Evolutionary conservation across 345 rosid genomes (phyloP).

Genomic region (Nasturtium officinale): DNA sequence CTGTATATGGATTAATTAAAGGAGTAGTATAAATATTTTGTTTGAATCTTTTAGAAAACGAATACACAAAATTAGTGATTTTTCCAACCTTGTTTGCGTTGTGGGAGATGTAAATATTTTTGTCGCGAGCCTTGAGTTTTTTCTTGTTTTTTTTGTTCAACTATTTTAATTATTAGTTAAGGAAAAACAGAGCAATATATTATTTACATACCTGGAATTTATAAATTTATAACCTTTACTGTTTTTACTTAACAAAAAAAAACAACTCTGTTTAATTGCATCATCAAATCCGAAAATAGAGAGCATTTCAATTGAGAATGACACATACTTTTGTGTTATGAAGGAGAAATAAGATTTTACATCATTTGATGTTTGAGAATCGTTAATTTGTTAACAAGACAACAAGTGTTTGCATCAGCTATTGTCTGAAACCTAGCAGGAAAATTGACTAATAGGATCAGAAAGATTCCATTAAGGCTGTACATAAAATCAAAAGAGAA

Average conservation of each 20-base stretch:
- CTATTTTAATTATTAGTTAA: neutral
- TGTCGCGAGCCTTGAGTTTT: constrained; percentile 12
- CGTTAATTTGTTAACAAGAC: neutral
- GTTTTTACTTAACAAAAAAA: neutral
- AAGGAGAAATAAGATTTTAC: neutral
- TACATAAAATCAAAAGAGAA: neutral
- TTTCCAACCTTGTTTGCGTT: constrained; percentile 40
- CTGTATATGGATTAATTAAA: constrained; percentile 56
- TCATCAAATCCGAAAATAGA: neutral
- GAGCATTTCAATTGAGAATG: neutral
- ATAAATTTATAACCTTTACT: neutral
- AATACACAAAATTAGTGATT: constrained; percentile 34
- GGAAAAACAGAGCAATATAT: neutral
- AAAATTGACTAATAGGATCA: neutral
- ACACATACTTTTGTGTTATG: neutral
- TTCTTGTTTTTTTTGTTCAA: neutral
- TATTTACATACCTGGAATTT: neutral
- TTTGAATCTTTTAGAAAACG: neutral
- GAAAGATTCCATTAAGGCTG: neutral
- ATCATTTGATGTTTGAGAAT: neutral
- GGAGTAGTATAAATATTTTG: constrained; percentile 38
- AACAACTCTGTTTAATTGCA: neutral
- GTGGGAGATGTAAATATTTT: constrained; percentile 37
- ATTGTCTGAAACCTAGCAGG: neutral
- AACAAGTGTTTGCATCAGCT: neutral